Evolutionary conservation across 108 stramenopile genomes (phyloP).

Genomic region (Cyclotella atomus): DNA sequence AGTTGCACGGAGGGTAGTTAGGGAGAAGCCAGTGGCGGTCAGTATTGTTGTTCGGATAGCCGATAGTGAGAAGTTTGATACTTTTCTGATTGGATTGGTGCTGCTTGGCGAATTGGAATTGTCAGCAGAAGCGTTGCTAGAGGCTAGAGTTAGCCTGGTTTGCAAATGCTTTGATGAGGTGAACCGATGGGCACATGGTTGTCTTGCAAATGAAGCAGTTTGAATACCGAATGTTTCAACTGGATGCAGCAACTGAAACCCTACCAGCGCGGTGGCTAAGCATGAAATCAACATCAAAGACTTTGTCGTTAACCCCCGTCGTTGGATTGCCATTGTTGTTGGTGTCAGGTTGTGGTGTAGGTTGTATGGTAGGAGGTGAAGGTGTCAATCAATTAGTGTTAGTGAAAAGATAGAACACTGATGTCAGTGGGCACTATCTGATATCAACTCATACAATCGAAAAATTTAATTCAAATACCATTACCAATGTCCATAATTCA

Average conservation of each 20-base stretch:
- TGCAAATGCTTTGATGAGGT: neutral
- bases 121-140: neutral
- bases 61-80: constrained; percentile 5
- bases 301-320: neutral
- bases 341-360: too few species aligned
- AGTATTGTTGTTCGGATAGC: constrained; percentile 48
- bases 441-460: too few species aligned
- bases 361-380: too few species aligned
- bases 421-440: too few species aligned
- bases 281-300: neutral
- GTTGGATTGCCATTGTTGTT: too few species aligned
- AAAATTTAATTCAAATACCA: too few species aligned
- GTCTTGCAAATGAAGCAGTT: neutral
- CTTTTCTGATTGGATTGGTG: neutral
- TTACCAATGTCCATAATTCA: neutral
- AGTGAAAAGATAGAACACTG: neutral
- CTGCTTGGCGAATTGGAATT: neutral
- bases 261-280: neutral
- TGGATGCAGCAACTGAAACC: neutral
- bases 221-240: neutral
- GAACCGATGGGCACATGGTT: neutral
- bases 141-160: neutral
- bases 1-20: constrained; percentile 68
- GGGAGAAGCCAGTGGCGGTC: constrained; percentile 63
- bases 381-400: neutral